These are phyloP conservation scores for Coemansia furcata DNA, from an alignment of 192 early-diverging fungal species.

Conservation along the genomic window DNA sequence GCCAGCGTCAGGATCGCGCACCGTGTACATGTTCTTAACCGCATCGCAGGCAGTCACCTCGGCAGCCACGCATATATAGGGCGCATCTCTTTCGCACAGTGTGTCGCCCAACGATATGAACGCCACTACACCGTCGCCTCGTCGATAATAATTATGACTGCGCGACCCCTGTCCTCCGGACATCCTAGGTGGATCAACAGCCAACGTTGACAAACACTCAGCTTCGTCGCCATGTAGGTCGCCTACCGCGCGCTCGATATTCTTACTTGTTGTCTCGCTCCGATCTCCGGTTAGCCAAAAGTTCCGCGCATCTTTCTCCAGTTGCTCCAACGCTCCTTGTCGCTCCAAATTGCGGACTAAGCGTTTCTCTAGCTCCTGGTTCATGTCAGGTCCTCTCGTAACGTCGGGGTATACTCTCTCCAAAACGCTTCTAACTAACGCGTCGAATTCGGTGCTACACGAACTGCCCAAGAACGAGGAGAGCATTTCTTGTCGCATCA, in stretches of 20 bases:
- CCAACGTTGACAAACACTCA: conserved; percentile 4
- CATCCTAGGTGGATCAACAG: conserved; percentile 36
- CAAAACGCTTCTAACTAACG: not conserved
- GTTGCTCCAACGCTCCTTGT: conserved; percentile 17
- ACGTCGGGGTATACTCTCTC: conserved; percentile 12
- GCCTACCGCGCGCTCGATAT: conserved; percentile 7
- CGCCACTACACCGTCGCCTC: conserved; percentile 40
- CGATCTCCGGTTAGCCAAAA: conserved; percentile 19
- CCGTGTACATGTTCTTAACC: conserved; percentile 30
- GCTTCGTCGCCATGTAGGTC: not conserved
- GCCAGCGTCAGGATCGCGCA: conserved; percentile 21
- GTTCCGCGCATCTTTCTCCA: conserved; percentile 40
- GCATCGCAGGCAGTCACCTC: conserved; percentile 37
- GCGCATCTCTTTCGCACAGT: conserved; percentile 1
- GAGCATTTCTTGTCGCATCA: conserved; percentile 30
- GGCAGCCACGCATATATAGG: conserved; percentile 27
- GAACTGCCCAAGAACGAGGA: conserved; percentile 16
- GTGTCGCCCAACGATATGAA: conserved; percentile 22
- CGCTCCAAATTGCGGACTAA: conserved; percentile 18
- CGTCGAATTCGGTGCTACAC: conserved; percentile 26
- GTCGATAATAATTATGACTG: conserved; percentile 39
- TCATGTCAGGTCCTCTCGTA: not conserved
- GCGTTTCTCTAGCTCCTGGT: conserved; percentile 9
- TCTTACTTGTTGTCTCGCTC: not conserved
- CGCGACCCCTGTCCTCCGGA: conserved; percentile 2